phyloP scores from a whole-genome alignment of 2,329 filamentous ascomycete species.

The Elsinoe fawcettii region DNA sequence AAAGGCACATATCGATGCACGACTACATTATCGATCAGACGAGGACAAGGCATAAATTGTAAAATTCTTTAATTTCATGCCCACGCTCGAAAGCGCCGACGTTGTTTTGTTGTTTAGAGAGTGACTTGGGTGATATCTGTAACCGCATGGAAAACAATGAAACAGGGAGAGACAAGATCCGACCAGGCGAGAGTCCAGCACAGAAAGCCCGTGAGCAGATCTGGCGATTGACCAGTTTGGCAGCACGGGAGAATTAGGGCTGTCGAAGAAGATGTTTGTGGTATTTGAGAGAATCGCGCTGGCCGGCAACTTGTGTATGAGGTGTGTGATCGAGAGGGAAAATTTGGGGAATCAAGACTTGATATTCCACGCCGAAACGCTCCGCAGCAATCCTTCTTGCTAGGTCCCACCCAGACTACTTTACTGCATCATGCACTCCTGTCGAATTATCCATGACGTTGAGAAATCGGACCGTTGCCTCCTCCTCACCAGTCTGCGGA shows the following conservation, averaged over 20 bases:
- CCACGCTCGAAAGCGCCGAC: constrained; percentile 14
- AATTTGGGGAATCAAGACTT: constrained; percentile 16
- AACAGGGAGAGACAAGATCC: constrained; percentile 12
- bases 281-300: background rate
- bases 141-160: constrained; percentile 8
- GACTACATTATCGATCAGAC: background rate
- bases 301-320: constrained; percentile 1
- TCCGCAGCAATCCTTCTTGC: constrained; percentile 14
- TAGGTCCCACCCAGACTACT: constrained; percentile 14
- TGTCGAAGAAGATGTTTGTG: background rate
- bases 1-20: too few relatives aligned
- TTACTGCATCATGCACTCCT: constrained; percentile 14
- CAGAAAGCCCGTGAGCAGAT: background rate
- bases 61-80: constrained; percentile 14
- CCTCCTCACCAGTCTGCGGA: constrained; percentile 3
- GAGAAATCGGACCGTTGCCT: constrained; percentile 7
- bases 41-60: background rate
- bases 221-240: constrained; percentile 1
- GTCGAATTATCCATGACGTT: constrained; percentile 12
- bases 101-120: constrained; percentile 13
- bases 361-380: constrained; percentile 17
- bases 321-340: constrained; percentile 4
- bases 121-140: constrained; percentile 17
- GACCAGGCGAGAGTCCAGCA: background rate
- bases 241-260: background rate